A percentile compares a stretch with the other conserved stretches of the same genome.
These are phyloP conservation scores for Kwoniella pini DNA, from an alignment of 768 basidiomycete genomes.

Conservation along the genomic window DNA sequence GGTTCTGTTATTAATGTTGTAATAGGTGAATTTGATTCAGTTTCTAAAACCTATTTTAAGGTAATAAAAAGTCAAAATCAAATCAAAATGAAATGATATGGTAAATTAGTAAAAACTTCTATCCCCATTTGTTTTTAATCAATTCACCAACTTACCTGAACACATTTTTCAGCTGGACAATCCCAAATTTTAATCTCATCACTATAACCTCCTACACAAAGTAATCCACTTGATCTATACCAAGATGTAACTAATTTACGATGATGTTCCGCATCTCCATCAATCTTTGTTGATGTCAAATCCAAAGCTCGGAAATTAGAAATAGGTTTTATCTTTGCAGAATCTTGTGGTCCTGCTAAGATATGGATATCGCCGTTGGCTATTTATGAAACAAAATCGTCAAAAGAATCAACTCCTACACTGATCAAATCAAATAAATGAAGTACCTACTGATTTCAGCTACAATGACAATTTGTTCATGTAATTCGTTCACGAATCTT, in stretches of 20 bases:
- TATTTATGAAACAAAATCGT: slow-evolving; percentile 1
- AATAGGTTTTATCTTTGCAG: slow-evolving; percentile 25
- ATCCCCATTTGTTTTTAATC: no score
- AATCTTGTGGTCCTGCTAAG: slow-evolving; percentile 31
- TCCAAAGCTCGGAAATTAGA: slow-evolving; percentile 42
- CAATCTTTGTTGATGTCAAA: neutral
- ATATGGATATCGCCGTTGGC: slow-evolving; percentile 46
- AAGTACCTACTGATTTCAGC: slow-evolving; percentile 41
- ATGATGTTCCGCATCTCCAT: neutral
- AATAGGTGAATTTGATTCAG: slow-evolving; percentile 18
- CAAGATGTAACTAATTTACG: slow-evolving; percentile 29
- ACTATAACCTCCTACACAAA: slow-evolving; percentile 35
- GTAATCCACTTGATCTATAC: slow-evolving; percentile 39
- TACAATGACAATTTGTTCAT: slow-evolving; percentile 34
- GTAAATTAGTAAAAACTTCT: no score
- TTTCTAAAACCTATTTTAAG: slow-evolving; percentile 12
- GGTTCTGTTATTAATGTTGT: slow-evolving; percentile 42
- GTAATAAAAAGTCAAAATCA: neutral
- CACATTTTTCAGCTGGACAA: slow-evolving; percentile 41
- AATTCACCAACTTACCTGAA: slow-evolving; percentile 35
- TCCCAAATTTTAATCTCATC: slow-evolving; percentile 45
- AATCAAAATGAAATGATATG: no score
- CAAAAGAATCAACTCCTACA: no score
- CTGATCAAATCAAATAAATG: no score
- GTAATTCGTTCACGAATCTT: slow-evolving; percentile 47